phyloP scores from a whole-genome alignment of 2,329 filamentous ascomycete genomes.

The Fusarium burgessii region DNA sequence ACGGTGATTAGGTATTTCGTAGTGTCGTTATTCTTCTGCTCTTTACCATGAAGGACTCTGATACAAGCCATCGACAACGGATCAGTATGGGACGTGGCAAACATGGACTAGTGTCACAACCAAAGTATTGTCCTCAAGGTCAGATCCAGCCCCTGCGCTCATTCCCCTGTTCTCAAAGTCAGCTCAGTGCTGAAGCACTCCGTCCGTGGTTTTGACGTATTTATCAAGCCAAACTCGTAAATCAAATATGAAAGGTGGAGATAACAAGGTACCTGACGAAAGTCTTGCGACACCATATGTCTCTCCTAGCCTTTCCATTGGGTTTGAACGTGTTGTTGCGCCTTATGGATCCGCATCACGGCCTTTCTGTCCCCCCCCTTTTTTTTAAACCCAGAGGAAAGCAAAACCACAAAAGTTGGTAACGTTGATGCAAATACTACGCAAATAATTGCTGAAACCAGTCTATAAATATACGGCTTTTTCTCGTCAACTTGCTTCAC shows the following conservation, averaged over 20 bases:
- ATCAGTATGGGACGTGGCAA: neutral
- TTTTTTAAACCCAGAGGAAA: fast-evolving
- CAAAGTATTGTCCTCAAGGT: neutral
- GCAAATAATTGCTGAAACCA: fast-evolving
- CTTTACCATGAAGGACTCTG: neutral
- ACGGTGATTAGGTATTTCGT: neutral
- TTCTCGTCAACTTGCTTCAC: fast-evolving
- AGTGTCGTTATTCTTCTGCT: neutral
- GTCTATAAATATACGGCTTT: neutral
- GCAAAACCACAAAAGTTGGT: fast-evolving
- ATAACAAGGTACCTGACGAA: neutral
- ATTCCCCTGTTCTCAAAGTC: neutral
- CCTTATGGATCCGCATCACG: neutral
- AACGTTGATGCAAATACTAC: neutral
- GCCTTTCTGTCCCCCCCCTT: neutral
- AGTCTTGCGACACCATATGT: neutral
- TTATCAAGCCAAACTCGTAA: fast-evolving
- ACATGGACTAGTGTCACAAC: neutral
- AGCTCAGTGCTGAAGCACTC: neutral
- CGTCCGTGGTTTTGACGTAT: neutral
- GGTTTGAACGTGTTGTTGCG: neutral
- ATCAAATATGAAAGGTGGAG: neutral
- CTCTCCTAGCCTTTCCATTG: no score
- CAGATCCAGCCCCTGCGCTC: neutral
- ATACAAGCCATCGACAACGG: neutral